These are phyloP conservation scores for Fusarium foetens DNA, from an alignment of 2,329 filamentous ascomycete species.

Conservation along the genomic window DNA sequence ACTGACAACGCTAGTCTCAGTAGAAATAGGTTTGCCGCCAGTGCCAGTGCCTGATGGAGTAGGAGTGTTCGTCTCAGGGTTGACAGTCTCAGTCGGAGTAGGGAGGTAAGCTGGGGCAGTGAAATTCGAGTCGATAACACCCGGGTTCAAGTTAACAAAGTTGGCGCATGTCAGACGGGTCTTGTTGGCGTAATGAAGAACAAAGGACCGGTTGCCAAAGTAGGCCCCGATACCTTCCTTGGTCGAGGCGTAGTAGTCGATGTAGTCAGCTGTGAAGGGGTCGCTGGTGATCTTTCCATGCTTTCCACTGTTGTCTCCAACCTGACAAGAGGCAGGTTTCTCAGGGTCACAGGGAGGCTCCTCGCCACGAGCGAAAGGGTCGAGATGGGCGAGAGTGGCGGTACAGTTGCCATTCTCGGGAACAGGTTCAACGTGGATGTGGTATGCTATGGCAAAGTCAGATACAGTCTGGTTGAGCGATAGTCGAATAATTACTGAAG, in stretches of 20 bases:
- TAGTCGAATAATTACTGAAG: conserved; percentile 61
- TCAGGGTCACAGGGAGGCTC: conserved; percentile 66
- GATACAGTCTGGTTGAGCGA: not conserved
- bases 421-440: conserved; percentile 75
- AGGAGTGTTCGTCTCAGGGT: conserved; percentile 23
- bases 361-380: conserved; percentile 75
- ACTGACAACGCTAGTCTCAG: conserved; percentile 11
- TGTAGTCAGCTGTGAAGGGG: conserved; percentile 61
- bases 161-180: conserved; percentile 73
- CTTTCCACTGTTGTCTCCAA: conserved; percentile 82
- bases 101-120: conserved; percentile 33
- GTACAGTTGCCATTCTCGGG: conserved; percentile 77
- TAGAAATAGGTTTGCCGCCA: conserved; percentile 17
- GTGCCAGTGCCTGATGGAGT: conserved; percentile 16
- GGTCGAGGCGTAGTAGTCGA: conserved; percentile 68
- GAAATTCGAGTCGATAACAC: conserved; percentile 26
- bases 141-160: conserved; percentile 54
- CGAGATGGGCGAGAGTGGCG: conserved; percentile 72
- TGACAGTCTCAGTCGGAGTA: conserved; percentile 35
- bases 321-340: conserved; percentile 73
- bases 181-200: conserved; percentile 71
- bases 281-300: conserved; percentile 68
- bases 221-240: conserved; percentile 62
- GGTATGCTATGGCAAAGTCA: conserved; percentile 66
- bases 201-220: conserved; percentile 72